A percentile compares a stretch with the other conserved stretches of the same genome.
These are phyloP conservation scores for Tylopilus cervinicoccineus DNA, from an alignment of 768 basidiomycete genomes.

Conservation along the genomic window DNA sequence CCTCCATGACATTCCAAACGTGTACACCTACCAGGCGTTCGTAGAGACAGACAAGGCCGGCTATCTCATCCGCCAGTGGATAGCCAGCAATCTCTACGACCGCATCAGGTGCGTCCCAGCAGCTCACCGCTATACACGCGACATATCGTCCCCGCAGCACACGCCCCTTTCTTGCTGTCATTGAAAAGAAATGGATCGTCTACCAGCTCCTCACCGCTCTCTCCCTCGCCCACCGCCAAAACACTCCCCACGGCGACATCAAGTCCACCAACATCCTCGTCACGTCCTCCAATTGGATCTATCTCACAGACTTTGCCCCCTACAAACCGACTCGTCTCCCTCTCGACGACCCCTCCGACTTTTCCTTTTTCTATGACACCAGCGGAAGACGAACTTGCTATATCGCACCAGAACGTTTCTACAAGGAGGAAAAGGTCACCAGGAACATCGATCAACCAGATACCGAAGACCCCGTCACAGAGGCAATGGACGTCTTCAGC, in stretches of 20 bases:
- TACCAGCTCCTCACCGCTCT: conserved; percentile 89
- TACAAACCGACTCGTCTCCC: conserved; percentile 97
- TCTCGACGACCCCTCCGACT: conserved; percentile 94
- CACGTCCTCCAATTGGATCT: conserved; percentile 94
- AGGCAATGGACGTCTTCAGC: conserved; percentile 97
- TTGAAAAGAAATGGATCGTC: conserved; percentile 98
- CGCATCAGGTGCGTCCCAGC: conserved; percentile 77
- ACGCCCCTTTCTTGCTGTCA: conserved; percentile 83
- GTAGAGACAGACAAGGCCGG: conserved; percentile 96
- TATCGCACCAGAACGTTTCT: conserved; percentile 94
- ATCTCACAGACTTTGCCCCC: conserved; percentile 89
- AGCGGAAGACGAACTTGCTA: conserved; percentile 93
- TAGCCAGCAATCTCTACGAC: conserved; percentile 92
- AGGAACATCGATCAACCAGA: conserved; percentile 46
- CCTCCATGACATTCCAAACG: conserved; percentile 78
- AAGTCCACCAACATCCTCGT: conserved; percentile 97
- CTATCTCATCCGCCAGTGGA: conserved; percentile 92
- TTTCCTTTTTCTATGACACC: conserved; percentile 97
- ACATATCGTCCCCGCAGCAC: conserved; percentile 51
- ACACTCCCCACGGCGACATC: conserved; percentile 96
- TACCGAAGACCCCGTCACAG: conserved; percentile 80
- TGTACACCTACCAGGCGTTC: conserved; percentile 85
- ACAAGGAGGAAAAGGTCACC: conserved; percentile 69
- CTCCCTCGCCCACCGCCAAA: conserved; percentile 75
- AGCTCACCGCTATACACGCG: neutral